Evolutionary conservation across 805 yeast genomes (phyloP).

Genomic region (Yamadazyma scolyti): DNA sequence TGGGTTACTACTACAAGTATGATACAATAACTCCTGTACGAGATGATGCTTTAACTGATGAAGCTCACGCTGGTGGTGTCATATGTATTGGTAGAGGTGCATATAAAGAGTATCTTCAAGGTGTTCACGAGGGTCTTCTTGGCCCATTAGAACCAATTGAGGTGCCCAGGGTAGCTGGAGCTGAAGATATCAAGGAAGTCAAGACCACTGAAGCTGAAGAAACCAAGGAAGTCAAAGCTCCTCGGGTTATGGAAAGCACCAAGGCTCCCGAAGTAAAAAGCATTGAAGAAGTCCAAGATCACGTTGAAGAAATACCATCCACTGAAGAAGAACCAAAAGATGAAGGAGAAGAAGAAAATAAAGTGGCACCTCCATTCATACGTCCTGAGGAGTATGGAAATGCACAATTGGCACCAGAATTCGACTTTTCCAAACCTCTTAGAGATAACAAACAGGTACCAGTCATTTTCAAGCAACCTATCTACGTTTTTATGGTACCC

Average conservation of each 20-base stretch:
- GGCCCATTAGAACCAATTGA: constrained; percentile 68
- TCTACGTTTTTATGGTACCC: constrained; percentile 71
- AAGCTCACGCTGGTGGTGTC: constrained; percentile 71
- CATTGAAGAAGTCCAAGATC: constrained; percentile 1
- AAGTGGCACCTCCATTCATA: constrained; percentile 51
- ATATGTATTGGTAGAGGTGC: constrained; percentile 95
- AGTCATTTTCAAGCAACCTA: constrained; percentile 70
- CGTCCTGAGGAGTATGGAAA: constrained; percentile 51
- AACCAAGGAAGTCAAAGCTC: constrained; percentile 2
- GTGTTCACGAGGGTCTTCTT: constrained; percentile 89
- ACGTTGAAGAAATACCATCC: not conserved
- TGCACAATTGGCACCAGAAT: constrained; percentile 58
- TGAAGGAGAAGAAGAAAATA: constrained; percentile 22
- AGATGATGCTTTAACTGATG: constrained; percentile 36
- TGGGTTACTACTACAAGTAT: constrained; percentile 53
- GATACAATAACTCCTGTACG: constrained; percentile 40
- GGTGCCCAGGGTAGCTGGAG: constrained; percentile 18
- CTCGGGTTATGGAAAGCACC: too few species aligned
- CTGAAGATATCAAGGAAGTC: constrained; percentile 7
- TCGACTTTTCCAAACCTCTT: constrained; percentile 33
- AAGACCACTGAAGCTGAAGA: constrained; percentile 13
- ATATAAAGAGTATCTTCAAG: constrained; percentile 84
- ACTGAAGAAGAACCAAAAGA: too few species aligned
- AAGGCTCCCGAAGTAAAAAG: not conserved
- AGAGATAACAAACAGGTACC: constrained; percentile 43